phyloP scores from a whole-genome alignment of 2,329 filamentous ascomycete genomes.

The Colletotrichum sp. region DNA sequence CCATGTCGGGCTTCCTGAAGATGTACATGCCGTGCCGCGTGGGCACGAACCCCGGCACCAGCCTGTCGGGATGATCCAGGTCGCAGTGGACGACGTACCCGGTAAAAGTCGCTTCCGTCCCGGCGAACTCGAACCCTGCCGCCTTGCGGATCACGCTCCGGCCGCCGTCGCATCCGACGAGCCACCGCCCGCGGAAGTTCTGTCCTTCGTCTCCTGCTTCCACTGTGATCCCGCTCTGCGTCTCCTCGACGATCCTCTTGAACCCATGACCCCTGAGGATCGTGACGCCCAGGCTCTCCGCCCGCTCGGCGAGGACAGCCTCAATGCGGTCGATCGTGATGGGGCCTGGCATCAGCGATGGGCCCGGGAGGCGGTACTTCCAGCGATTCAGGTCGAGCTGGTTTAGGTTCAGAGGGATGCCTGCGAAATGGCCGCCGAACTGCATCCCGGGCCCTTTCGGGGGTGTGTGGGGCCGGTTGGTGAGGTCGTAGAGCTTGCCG shows the following conservation, averaged over 20 bases:
- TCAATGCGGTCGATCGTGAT: slow-evolving; percentile 29
- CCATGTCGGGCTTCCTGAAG: not conserved
- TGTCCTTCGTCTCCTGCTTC: slow-evolving; percentile 9
- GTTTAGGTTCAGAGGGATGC: slow-evolving; percentile 29
- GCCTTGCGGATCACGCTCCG: slow-evolving; percentile 41
- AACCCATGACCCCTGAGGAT: slow-evolving; percentile 31
- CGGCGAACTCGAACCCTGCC: slow-evolving; percentile 39
- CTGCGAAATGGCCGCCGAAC: slow-evolving; percentile 38
- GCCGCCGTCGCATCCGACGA: slow-evolving; percentile 48
- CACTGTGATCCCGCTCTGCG: slow-evolving; percentile 26
- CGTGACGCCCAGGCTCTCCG: slow-evolving; percentile 29
- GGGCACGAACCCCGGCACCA: slow-evolving; percentile 29
- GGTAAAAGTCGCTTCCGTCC: slow-evolving; percentile 39
- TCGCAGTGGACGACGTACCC: slow-evolving; percentile 37
- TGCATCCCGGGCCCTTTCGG: slow-evolving; percentile 24
- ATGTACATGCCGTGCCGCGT: slow-evolving; percentile 33
- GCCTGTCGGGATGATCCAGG: slow-evolving; percentile 32
- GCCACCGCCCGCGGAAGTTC: slow-evolving; percentile 34
- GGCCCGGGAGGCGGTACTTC: slow-evolving; percentile 36
- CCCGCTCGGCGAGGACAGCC: slow-evolving; percentile 22
- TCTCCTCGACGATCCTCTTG: slow-evolving; percentile 24
- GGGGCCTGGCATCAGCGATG: slow-evolving; percentile 24
- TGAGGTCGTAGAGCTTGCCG: slow-evolving; percentile 26
- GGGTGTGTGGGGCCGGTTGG: slow-evolving; percentile 11
- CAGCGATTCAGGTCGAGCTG: slow-evolving; percentile 31